phyloP scores from a whole-genome alignment of 2,329 filamentous ascomycete species.

The Alternaria sp. region DNA sequence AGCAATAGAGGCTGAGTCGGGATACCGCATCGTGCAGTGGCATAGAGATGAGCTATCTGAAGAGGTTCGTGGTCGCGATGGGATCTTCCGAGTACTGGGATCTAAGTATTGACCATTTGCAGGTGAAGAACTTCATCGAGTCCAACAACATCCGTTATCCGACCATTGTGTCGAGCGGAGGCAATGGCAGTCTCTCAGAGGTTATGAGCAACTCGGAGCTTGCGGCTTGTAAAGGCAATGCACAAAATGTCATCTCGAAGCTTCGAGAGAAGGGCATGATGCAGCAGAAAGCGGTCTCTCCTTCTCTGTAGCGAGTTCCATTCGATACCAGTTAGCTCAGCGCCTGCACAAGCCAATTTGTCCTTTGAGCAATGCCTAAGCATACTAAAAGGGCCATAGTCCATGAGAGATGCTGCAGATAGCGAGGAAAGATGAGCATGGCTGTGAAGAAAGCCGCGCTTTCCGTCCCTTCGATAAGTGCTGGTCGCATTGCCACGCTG shows the following conservation, averaged over 20 bases:
- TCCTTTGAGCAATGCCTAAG: not conserved
- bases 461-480: constrained; percentile 1
- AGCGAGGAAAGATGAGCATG: not conserved
- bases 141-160: not conserved
- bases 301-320: not conserved
- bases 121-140: not conserved
- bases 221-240: not conserved
- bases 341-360: not conserved
- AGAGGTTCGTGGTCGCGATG: not conserved
- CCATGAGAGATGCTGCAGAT: not conserved
- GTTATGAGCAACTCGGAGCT: not conserved
- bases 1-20: not conserved
- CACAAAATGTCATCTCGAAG: not conserved
- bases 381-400: not conserved
- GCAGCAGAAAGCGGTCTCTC: not conserved
- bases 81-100: not conserved
- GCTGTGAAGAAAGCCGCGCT: not conserved
- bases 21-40: not conserved
- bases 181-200: not conserved
- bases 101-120: not conserved
- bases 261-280: not conserved
- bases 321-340: not conserved
- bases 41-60: not conserved
- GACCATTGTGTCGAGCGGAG: not conserved
- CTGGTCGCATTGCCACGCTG: not conserved